Evolutionary conservation across 148 eudicot genomes (phyloP), one percentile per base, ranked within the genome.

Genomic region (Rhododendron vialii): DNA sequence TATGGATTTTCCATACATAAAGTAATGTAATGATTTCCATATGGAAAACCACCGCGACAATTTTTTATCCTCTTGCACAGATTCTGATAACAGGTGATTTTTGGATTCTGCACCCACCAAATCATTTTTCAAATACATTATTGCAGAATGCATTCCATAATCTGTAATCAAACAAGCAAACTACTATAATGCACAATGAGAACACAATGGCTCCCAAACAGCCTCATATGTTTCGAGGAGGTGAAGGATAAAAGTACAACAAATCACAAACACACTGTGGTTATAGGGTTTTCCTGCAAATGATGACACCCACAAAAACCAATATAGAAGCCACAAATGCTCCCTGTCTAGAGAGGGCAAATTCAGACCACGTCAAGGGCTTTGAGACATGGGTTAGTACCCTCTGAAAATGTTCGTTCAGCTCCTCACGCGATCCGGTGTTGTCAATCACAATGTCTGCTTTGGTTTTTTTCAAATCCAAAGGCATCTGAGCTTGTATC

Each of bases 391-490:
- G 88, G 7, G 41, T 82, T 84, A 95, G 83, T 71, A 93, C 91
- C 74, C 92, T 90, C 85, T 86, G 86, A 81, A 95, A 94, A 9
- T 88, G 88, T 75, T 90, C 92, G 30, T 95, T 89, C 89, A 97
- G 91, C 78, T 93, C 98, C 55, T 95, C 94, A 15, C 93, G 84
- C 18, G 99, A 93, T 80, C 99, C 96, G 57, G 90, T 91, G 88
- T 97, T 97, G 90, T 94, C 94, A 50, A 97, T 91, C 88, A 94
- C 93, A 82, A 95, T 90, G 53, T 97, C 96, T 14, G 99, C 99
- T 87, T 93, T 93, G 71, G 89, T 88, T 87, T 85, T 91, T 82
- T 97, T 97, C 57, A 91, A 33, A 91, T 94, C 96, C 45, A 97
- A 88, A 80, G 98, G 89, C 96, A 94, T 95, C 91, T 97, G 99